Percentiles rank a stretch among this genome's conserved stretches.
Evolutionary conservation across 2,329 filamentous ascomycete genomes (phyloP).

Genomic region (Paraphaeosphaeria sporulosa): DNA sequence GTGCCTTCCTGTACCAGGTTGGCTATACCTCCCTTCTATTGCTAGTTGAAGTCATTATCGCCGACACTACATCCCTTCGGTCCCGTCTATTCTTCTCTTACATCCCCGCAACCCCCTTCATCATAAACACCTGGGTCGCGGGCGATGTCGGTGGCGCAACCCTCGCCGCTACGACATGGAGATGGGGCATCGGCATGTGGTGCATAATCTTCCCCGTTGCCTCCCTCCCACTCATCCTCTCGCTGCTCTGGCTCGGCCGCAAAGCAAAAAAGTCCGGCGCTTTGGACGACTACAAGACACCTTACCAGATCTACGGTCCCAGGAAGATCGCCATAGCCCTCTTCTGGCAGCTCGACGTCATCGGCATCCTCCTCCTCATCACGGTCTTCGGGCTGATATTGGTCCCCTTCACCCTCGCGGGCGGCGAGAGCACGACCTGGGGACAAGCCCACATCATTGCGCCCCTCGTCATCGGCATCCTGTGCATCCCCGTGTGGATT

Average conservation of each 20-base stretch:
- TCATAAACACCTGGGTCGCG: conserved; percentile 68
- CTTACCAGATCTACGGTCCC: conserved; percentile 53
- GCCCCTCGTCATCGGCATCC: conserved; percentile 60
- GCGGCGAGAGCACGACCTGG: conserved; percentile 59
- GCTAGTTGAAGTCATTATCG: conserved; percentile 70
- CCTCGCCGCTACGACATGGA: conserved; percentile 61
- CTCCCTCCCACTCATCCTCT: conserved; percentile 62
- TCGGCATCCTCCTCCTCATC: conserved; percentile 59
- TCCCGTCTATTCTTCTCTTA: conserved; percentile 71
- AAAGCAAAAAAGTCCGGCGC: conserved; percentile 62
- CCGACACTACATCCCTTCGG: conserved; percentile 69
- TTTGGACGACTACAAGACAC: conserved; percentile 55
- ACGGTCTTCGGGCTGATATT: conserved; percentile 58
- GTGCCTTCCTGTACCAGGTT: conserved; percentile 47
- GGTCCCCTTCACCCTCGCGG: conserved; percentile 63
- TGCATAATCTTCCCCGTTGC: conserved; percentile 64
- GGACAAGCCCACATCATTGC: conserved; percentile 59
- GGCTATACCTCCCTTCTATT: conserved; percentile 70
- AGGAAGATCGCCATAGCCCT: conserved; percentile 53
- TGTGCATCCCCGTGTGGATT: conserved; percentile 59
- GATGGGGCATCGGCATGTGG: conserved; percentile 70
- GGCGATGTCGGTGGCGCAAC: conserved; percentile 64
- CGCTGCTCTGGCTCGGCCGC: conserved; percentile 59
- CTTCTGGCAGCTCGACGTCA: conserved; percentile 64
- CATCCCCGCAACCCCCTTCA: conserved; percentile 45